Evolutionary conservation across 2,329 filamentous ascomycete genomes (phyloP).

Genomic region (Aspergillus puulaauensis): DNA sequence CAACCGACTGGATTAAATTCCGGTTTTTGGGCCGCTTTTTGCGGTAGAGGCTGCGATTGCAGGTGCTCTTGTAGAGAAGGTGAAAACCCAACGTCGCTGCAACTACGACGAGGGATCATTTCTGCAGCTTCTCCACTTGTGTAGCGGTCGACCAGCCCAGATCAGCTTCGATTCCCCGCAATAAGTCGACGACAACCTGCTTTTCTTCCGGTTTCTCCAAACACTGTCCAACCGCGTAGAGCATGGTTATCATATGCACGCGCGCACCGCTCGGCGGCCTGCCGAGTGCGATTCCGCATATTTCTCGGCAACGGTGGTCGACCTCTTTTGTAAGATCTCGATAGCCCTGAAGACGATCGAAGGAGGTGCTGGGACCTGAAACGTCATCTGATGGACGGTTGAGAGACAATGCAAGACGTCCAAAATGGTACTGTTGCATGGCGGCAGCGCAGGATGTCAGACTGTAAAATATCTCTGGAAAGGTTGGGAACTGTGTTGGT

Average conservation of each 20-base stretch:
- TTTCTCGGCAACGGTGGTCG: slow-evolving; percentile 57
- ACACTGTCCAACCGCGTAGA: slow-evolving; percentile 62
- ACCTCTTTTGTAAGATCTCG: slow-evolving; percentile 57
- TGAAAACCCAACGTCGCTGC: background rate
- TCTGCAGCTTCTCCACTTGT: slow-evolving; percentile 50
- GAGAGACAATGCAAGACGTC: slow-evolving; percentile 60
- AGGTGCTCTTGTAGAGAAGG: no score
- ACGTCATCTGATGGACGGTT: slow-evolving; percentile 60
- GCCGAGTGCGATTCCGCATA: slow-evolving; percentile 58
- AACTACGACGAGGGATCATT: background rate
- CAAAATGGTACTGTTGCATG: slow-evolving; percentile 67
- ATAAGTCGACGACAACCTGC: slow-evolving; percentile 53
- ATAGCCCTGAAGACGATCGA: slow-evolving; percentile 56
- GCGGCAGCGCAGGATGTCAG: slow-evolving; percentile 62
- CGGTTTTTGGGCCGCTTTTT: no score
- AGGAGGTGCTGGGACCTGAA: slow-evolving; percentile 52
- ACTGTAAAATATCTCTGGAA: slow-evolving; percentile 60
- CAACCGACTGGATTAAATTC: no score
- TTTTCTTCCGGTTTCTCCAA: slow-evolving; percentile 54
- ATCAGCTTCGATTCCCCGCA: slow-evolving; percentile 60
- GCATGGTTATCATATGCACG: slow-evolving; percentile 58
- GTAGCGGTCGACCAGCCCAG: slow-evolving; percentile 61
- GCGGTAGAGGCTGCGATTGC: background rate
- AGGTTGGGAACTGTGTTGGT: slow-evolving; percentile 37
- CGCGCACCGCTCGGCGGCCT: slow-evolving; percentile 56